Conservation (phyloP, 164 flowering plant genomes). For the Macadamia tetraphylla region DNA sequence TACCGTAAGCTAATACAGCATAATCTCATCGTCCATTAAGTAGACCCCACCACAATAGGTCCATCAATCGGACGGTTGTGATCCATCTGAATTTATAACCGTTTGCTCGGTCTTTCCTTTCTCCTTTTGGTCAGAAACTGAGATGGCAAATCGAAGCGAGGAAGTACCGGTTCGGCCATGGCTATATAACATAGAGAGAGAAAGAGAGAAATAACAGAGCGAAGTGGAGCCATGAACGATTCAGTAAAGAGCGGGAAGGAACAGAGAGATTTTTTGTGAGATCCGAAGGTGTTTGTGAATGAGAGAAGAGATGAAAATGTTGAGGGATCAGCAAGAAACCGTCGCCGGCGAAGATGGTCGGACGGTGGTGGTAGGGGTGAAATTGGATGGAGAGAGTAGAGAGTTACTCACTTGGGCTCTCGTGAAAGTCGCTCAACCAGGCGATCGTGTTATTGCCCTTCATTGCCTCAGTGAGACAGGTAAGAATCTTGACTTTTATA, state of each 20-base stretch:
- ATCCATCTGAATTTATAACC: background rate
- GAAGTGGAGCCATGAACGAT: too few relatives aligned
- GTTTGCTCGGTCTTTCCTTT: background rate
- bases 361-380: conserved; percentile 83
- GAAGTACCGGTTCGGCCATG: background rate
- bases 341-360: conserved; percentile 25
- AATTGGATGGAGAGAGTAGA: conserved; percentile 61
- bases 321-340: background rate
- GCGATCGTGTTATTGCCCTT: conserved; percentile 77
- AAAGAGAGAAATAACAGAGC: background rate
- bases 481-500: conserved; percentile 1
- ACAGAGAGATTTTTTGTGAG: background rate
- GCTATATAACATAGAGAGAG: background rate
- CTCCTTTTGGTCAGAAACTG: background rate
- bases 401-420: conserved; percentile 92
- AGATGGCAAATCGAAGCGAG: conserved; percentile 6
- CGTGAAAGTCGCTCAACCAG: conserved; percentile 75
- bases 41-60: too few relatives aligned
- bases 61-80: background rate
- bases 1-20: too few relatives aligned
- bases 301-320: background rate
- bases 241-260: background rate
- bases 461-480: conserved; percentile 67
- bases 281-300: background rate
- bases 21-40: too few relatives aligned